phyloP scores from a whole-genome alignment of 2,329 filamentous ascomycete species.

The Xylariaceae sp. region DNA sequence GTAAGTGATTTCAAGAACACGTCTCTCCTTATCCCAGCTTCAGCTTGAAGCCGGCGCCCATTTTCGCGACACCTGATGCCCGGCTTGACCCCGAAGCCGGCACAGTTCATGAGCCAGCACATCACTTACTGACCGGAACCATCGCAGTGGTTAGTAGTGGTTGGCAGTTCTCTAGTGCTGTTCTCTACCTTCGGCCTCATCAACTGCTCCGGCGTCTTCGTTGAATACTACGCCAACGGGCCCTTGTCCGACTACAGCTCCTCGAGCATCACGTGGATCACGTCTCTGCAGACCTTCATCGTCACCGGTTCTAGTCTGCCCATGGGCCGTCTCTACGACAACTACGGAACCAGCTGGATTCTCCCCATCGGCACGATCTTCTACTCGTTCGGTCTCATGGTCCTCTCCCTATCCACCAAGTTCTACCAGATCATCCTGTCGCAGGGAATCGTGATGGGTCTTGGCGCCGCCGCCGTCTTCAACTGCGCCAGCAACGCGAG shows the following conservation, averaged over 20 bases:
- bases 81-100: not conserved
- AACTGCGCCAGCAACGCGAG: slow-evolving; percentile 20
- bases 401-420: slow-evolving; percentile 46
- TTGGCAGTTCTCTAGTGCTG: slow-evolving; percentile 25
- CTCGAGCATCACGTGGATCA: slow-evolving; percentile 54
- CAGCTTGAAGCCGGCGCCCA: not conserved
- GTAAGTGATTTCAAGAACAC: slow-evolving; percentile 11
- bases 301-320: slow-evolving; percentile 43
- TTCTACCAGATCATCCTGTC: slow-evolving; percentile 42
- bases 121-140: slow-evolving; percentile 10
- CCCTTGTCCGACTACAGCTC: slow-evolving; percentile 45
- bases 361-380: slow-evolving; percentile 48
- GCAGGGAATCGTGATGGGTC: slow-evolving; percentile 34
- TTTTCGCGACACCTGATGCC: too few species aligned
- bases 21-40: not conserved
- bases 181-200: slow-evolving; percentile 40
- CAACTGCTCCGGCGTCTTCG: slow-evolving; percentile 51
- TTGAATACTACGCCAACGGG: slow-evolving; percentile 50
- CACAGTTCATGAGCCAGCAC: not conserved
- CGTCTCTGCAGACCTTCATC: slow-evolving; percentile 46
- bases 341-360: slow-evolving; percentile 33
- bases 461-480: slow-evolving; percentile 30
- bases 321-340: slow-evolving; percentile 21
- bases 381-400: slow-evolving; percentile 58
- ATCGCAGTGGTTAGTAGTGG: slow-evolving; percentile 20